Evolutionary conservation across 2,329 filamentous ascomycete species (phyloP), one percentile per base, ranked within the genome.

Genomic region (Aureobasidium sp.): DNA sequence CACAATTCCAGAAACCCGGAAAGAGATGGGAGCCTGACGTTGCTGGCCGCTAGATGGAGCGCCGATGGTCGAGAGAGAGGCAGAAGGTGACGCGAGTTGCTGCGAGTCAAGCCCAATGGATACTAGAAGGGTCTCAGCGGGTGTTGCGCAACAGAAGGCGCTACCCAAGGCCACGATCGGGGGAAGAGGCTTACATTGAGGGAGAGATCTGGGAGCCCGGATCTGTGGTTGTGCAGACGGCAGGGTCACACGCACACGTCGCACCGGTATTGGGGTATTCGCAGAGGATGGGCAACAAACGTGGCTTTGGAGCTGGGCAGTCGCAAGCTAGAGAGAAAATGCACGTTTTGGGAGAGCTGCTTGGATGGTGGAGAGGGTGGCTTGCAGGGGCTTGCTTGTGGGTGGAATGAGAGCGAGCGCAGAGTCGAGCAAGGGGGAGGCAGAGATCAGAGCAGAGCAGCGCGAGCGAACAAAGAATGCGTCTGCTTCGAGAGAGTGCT

Each of bases 151-250:
- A 74, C 68, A 72, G 72, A 69, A 72, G 72, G 66, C 73, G 73
- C 64, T 67, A 62, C 67, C 68, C 69, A 68, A 61, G 64, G 62
- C 67, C 69, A 67, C 64, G 67, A 71, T 71, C 67, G 69, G 69
- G 74, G 69, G 42, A 56, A 42, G 60, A 48, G 60, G 60, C 60
- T 62, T 62, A 62, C 60, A 55, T 39, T 55, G 22, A 55, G 51
- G 69, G 73, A 72, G 66, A 69, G 69, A 70, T 71, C 75, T 69
- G 71, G 72, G 71, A 69, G 66, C 74, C 77, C 76, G 72, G 66
- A 72, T 74, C 73, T 73, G 74, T 74, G 77, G 76, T 77, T 73
- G 77, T 74, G 77, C 76, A 79, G 75, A 75, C 71, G 74, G 72
- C 56, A 60, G 57, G 59, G 70, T 72, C 58, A 63, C 65, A 71